Conservation (phyloP, 23 red algal genomes). For the Gracilaria gracilis region DNA sequence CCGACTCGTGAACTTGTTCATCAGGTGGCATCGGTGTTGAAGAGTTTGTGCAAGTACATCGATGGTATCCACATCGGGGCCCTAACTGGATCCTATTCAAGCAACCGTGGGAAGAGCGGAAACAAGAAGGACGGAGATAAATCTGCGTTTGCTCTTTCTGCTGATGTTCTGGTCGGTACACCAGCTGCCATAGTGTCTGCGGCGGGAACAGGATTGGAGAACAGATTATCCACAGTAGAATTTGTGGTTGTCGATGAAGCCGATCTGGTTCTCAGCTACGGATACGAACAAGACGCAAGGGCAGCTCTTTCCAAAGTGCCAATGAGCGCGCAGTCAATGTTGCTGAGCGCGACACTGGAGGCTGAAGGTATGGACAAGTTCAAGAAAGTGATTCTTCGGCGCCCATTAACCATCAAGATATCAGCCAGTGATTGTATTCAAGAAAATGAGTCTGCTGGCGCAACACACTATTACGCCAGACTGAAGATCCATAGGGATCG, state of each 20-base stretch:
- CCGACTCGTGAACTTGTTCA: constrained; percentile 95
- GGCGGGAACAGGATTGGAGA: not conserved
- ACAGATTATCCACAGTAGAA: constrained; percentile 27
- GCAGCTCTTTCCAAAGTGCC: constrained; percentile 75
- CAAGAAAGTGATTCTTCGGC: constrained; percentile 79
- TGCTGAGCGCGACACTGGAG: constrained; percentile 94
- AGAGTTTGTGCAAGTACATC: constrained; percentile 66
- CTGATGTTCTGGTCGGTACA: constrained; percentile 89
- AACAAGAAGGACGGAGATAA: constrained; percentile 8
- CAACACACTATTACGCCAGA: constrained; percentile 83
- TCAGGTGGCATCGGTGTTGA: constrained; percentile 79
- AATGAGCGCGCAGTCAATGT: constrained; percentile 79
- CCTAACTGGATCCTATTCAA: constrained; percentile 18
- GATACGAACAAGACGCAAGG: constrained; percentile 70
- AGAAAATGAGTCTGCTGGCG: constrained; percentile 17
- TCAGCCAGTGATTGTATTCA: constrained; percentile 49
- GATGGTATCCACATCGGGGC: constrained; percentile 56
- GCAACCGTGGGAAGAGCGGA: not conserved
- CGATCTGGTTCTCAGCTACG: constrained; percentile 94
- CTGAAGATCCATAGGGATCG: constrained; percentile 72
- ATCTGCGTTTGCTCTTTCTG: constrained; percentile 5
- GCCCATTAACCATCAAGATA: constrained; percentile 74
- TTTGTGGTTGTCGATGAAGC: constrained; percentile 99
- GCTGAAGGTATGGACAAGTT: constrained; percentile 82
- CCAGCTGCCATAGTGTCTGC: constrained; percentile 62